These are phyloP conservation scores for Aspergillus bridgeri DNA, from an alignment of 495 filamentous ascomycete species.

Conservation along the genomic window DNA sequence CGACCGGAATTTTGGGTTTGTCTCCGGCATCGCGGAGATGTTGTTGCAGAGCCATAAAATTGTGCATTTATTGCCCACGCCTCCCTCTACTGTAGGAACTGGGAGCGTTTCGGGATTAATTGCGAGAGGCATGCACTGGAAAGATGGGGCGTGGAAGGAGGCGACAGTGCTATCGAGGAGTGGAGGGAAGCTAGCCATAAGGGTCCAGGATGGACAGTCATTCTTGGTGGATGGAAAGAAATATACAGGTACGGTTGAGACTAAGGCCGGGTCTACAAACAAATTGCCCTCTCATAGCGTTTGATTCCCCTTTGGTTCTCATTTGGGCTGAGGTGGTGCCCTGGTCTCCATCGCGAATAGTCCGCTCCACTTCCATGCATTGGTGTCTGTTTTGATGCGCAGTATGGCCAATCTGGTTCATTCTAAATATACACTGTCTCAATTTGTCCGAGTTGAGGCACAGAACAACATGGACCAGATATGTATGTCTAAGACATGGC, in stretches of 20 bases:
- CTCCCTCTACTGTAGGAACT: slow-evolving; percentile 16
- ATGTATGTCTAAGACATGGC: not conserved
- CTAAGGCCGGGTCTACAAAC: not conserved
- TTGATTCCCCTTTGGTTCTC: not conserved
- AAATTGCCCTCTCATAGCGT: not conserved
- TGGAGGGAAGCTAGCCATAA: slow-evolving; percentile 2
- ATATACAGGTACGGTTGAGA: not conserved
- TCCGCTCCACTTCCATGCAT: not conserved
- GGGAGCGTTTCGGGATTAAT: slow-evolving; percentile 23
- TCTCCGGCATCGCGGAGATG: slow-evolving; percentile 26
- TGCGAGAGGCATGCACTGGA: slow-evolving; percentile 25
- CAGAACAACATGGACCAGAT: not conserved
- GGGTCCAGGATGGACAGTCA: slow-evolving; percentile 1
- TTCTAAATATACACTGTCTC: not conserved
- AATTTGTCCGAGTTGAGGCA: not conserved
- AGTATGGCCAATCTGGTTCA: not conserved
- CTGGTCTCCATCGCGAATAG: not conserved
- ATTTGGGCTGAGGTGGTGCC: not conserved
- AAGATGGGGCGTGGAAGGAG: slow-evolving; percentile 13
- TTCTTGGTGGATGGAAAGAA: not conserved
- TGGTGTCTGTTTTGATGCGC: not conserved
- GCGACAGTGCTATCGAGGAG: slow-evolving; percentile 16
- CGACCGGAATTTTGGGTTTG: slow-evolving; percentile 32
- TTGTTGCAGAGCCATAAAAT: slow-evolving; percentile 25
- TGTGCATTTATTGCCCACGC: slow-evolving; percentile 26